Conservation (phyloP, 2,329 filamentous ascomycete genomes). For the Mariannaea elegans region DNA sequence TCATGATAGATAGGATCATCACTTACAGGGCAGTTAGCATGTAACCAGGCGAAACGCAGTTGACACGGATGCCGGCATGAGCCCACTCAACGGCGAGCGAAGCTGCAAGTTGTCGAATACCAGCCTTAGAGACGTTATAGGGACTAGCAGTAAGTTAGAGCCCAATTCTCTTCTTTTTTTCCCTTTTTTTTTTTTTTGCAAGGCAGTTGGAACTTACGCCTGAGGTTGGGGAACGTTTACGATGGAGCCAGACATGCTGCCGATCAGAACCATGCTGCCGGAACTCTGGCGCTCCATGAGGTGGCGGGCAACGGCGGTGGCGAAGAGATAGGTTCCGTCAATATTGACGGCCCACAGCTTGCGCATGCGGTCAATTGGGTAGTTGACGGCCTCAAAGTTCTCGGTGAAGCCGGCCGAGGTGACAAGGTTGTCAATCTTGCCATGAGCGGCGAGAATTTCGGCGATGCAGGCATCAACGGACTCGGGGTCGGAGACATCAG, state of each 20-base stretch:
- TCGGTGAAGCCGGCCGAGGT: conserved; percentile 97
- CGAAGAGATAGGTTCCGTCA: conserved; percentile 89
- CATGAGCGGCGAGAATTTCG: conserved; percentile 68
- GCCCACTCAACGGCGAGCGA: conserved; percentile 97
- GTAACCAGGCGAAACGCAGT: conserved; percentile 94
- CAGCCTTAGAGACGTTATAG: conserved; percentile 94
- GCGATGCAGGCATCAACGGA: conserved; percentile 79
- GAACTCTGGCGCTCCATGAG: conserved; percentile 81
- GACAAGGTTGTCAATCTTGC: conserved; percentile 89
- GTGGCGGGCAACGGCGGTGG: conserved; percentile 84
- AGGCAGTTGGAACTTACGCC: conserved; percentile 57
- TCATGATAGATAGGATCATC: background rate
- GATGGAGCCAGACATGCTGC: conserved; percentile 92
- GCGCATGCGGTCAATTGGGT: conserved; percentile 89
- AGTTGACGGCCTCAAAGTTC: conserved; percentile 91
- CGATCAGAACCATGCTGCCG: conserved; percentile 93
- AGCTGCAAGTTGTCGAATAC: conserved; percentile 85
- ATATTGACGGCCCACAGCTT: conserved; percentile 97
- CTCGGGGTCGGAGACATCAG: conserved; percentile 82
- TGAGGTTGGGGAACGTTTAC: conserved; percentile 97
- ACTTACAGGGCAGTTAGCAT: conserved; percentile 93
- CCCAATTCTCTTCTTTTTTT: background rate
- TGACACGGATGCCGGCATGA: conserved; percentile 85
- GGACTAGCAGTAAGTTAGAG: conserved; percentile 57
- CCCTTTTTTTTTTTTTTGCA: background rate